A percentile compares a stretch with the other conserved stretches of the same genome.
Conservation (phyloP, 2,329 filamentous ascomycete genomes). For the Fusarium algeriense region DNA sequence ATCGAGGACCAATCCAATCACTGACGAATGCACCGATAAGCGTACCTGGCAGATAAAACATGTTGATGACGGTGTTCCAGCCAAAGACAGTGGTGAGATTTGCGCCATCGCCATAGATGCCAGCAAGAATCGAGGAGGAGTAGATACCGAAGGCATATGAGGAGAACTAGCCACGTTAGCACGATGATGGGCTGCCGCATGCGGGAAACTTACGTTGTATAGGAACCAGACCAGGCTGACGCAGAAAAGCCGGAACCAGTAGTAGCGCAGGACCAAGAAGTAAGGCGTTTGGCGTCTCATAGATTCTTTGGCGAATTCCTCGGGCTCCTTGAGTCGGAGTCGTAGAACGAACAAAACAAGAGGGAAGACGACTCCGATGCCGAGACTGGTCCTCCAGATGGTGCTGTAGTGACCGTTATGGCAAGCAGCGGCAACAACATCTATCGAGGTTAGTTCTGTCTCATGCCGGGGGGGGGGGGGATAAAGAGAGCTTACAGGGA, state of each 20-base stretch:
- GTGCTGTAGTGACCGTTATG: conserved; percentile 73
- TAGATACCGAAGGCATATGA: conserved; percentile 89
- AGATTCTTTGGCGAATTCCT: conserved; percentile 78
- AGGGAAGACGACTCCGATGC: conserved; percentile 83
- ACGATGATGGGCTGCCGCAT: fast-evolving
- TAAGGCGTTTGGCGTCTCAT: conserved; percentile 74
- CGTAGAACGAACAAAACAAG: conserved; percentile 78
- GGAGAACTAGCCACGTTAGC: conserved; percentile 68
- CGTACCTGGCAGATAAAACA: conserved; percentile 90
- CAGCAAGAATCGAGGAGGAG: conserved; percentile 78
- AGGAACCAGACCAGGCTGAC: conserved; percentile 87
- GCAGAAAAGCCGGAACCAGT: conserved; percentile 77
- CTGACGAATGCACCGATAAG: conserved; percentile 80
- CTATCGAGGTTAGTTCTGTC: conserved; percentile 18
- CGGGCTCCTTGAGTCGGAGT: conserved; percentile 80
- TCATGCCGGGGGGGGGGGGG: fast-evolving
- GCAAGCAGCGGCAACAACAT: conserved; percentile 68
- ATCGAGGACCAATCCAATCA: conserved; percentile 83
- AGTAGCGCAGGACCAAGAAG: conserved; percentile 70
- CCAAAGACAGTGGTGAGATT: conserved; percentile 84
- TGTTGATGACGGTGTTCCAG: conserved; percentile 89
- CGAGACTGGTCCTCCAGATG: conserved; percentile 86
- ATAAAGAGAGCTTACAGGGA: conserved; percentile 59
- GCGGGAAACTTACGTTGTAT: conserved; percentile 69
- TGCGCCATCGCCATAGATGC: conserved; percentile 69